Base-by-base conservation (phyloP, 2,329 filamentous ascomycete genomes). In the Colletotrichum sp. region DNA sequence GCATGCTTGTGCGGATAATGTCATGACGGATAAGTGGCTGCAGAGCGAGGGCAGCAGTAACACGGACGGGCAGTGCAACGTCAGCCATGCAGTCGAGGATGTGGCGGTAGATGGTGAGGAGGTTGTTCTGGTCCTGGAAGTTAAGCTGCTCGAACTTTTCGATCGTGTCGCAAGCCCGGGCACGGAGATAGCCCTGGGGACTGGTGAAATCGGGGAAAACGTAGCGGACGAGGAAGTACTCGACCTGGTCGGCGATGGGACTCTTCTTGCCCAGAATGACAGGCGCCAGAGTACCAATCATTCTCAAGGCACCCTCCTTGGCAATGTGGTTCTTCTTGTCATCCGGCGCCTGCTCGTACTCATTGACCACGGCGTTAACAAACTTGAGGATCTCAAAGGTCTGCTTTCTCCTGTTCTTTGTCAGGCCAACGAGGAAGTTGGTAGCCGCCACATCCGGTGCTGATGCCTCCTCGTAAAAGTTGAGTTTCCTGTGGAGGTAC, bases 121-220 rank as follows among this genome's bases (percentile, higher is more conserved):
- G 92, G 85, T 99, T 98, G 87, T 96, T 96, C 69, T 93, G 91
- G 80, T 99, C 96, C 87, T 98, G 95, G 90, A 98, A 99, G 82
- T 99, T 94, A 76, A 98, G 92, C 83, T 96, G 93, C 85, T 98
- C 96, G 77, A 98, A 99, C 85, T 98, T 98, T 87, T 98, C 97
- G 74, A 99, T 91, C 0, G 96, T 98, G 82, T 99, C 96, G 84
- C 97, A 99, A 77, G 97, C 97, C 76, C 97, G 93, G 38, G 97
- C 97, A 71, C 97, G 94, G 63, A 99, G 91, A 86, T 96, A 98
- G 43, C 96, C 97, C 81, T 98, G 94, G 16, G 92, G 89, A 84
- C 95, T 98, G 78, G 95, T 93, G 87, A 99, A 99, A 81, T 99
- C 97, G 61, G 97, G 97, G 87, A 99, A 98, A 71, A 99, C 97